Percentiles rank a stretch among this genome's conserved stretches.
phyloP scores from a whole-genome alignment of 306 rosid species.

The Aeschynomene evenia region DNA sequence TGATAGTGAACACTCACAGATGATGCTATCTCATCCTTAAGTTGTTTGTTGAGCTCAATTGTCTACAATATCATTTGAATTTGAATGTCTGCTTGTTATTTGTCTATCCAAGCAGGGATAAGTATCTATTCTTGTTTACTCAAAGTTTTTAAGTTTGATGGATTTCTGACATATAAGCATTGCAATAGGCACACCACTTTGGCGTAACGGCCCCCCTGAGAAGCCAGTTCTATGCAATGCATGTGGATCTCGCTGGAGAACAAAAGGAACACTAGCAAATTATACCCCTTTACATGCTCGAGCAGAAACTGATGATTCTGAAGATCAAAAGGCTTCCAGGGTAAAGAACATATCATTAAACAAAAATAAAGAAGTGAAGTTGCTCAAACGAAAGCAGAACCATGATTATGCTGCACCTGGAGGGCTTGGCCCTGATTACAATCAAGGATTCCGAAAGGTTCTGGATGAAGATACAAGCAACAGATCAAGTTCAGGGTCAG shows the following conservation, averaged over 20 bases:
- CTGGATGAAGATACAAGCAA: constrained; percentile 84
- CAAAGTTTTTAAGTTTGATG: constrained; percentile 12
- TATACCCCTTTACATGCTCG: constrained; percentile 98
- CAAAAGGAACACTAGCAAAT: constrained; percentile 97
- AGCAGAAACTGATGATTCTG: constrained; percentile 65
- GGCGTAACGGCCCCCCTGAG: constrained; percentile 99
- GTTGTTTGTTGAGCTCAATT: constrained; percentile 22
- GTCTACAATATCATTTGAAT: background rate
- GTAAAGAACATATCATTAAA: constrained; percentile 66
- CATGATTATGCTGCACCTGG: constrained; percentile 50
- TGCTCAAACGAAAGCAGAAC: constrained; percentile 68
- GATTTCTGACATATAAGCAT: constrained; percentile 41
- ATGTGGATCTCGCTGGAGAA: constrained; percentile 99
- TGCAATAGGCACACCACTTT: constrained; percentile 93
- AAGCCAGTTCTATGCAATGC: constrained; percentile 98
- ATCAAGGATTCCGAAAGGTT: constrained; percentile 59
- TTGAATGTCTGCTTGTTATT: constrained; percentile 15
- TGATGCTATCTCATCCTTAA: constrained; percentile 28
- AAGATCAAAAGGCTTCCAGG: constrained; percentile 70
- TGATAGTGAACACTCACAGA: constrained; percentile 11
- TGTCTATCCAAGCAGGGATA: constrained; percentile 17
- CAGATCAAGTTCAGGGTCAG: constrained; percentile 97
- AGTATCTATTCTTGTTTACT: constrained; percentile 15
- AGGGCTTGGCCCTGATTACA: constrained; percentile 51
- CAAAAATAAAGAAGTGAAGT: constrained; percentile 79